Percentiles rank a stretch among this genome's conserved stretches.
Evolutionary conservation across 2,329 filamentous ascomycete genomes (phyloP).

Genomic region (Colletotrichum sp.): DNA sequence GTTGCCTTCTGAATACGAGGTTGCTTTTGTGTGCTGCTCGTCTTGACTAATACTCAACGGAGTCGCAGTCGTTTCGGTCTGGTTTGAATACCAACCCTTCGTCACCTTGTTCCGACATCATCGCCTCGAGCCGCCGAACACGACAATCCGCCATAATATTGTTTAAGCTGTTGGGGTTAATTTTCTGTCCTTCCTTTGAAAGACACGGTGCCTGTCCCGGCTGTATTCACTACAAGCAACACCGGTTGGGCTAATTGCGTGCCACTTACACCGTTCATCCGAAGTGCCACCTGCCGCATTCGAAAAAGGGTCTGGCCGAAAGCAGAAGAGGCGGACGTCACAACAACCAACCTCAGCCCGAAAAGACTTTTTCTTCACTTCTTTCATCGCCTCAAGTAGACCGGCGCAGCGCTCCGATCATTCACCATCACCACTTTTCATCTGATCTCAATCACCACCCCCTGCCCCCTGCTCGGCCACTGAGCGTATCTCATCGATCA

Average conservation of each 20-base stretch:
- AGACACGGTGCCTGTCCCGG: background rate
- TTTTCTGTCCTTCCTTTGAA: background rate
- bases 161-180: background rate
- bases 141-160: background rate
- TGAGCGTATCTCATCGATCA: background rate
- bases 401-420: background rate
- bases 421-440: background rate
- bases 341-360: background rate
- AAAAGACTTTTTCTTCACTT: background rate
- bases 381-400: background rate
- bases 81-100: background rate
- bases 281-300: constrained; percentile 2
- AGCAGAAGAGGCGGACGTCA: background rate
- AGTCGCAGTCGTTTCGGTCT: background rate
- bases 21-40: background rate
- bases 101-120: background rate
- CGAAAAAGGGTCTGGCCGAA: background rate
- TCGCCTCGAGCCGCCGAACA: background rate
- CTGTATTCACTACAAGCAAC: background rate
- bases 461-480: background rate
- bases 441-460: background rate
- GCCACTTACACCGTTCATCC: constrained; percentile 11
- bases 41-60: background rate
- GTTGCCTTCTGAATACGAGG: background rate
- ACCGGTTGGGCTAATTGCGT: background rate